These are phyloP conservation scores for Scopulariopsis brevicaulis DNA, from an alignment of 2,329 filamentous ascomycete species.

Conservation along the genomic window DNA sequence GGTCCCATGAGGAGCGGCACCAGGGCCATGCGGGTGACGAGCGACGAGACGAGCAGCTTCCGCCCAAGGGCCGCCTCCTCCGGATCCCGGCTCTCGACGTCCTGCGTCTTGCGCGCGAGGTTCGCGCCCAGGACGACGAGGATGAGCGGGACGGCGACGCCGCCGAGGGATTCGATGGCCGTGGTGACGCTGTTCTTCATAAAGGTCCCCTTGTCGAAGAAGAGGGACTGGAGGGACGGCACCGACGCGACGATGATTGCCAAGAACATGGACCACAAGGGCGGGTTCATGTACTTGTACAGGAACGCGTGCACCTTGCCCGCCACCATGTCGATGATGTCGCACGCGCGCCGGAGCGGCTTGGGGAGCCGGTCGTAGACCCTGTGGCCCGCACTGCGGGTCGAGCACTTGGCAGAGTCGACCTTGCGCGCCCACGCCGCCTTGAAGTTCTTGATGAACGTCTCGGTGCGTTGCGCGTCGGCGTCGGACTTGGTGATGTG, in stretches of 20 bases:
- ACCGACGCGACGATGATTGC: slow-evolving; percentile 88
- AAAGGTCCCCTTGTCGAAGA: slow-evolving; percentile 80
- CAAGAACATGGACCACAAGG: slow-evolving; percentile 90
- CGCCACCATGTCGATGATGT: slow-evolving; percentile 15
- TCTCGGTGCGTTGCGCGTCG: neutral
- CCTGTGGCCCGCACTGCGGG: slow-evolving; percentile 12
- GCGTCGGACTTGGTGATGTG: neutral
- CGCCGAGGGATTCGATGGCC: slow-evolving; percentile 73
- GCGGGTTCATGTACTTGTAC: slow-evolving; percentile 97
- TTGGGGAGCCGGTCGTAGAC: slow-evolving; percentile 26
- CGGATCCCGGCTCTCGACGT: slow-evolving; percentile 51
- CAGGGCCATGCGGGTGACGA: slow-evolving; percentile 84
- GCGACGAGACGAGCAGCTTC: slow-evolving; percentile 73
- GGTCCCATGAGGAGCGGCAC: slow-evolving; percentile 90
- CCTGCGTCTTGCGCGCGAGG: slow-evolving; percentile 80
- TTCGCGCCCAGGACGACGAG: slow-evolving; percentile 93
- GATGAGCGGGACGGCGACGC: slow-evolving; percentile 90
- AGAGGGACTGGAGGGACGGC: slow-evolving; percentile 67
- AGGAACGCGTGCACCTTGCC: slow-evolving; percentile 49
- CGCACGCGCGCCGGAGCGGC: slow-evolving; percentile 24
- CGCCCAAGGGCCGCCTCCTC: slow-evolving; percentile 60
- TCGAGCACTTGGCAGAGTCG: slow-evolving; percentile 11
- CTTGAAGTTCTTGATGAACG: neutral
- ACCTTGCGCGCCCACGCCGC: slow-evolving; percentile 12
- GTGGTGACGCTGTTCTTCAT: slow-evolving; percentile 86